Percentiles rank a stretch among this genome's conserved stretches.
Evolutionary conservation across 179 eudicot species (phyloP).

Genomic region (Sideroxylon spinosum): DNA sequence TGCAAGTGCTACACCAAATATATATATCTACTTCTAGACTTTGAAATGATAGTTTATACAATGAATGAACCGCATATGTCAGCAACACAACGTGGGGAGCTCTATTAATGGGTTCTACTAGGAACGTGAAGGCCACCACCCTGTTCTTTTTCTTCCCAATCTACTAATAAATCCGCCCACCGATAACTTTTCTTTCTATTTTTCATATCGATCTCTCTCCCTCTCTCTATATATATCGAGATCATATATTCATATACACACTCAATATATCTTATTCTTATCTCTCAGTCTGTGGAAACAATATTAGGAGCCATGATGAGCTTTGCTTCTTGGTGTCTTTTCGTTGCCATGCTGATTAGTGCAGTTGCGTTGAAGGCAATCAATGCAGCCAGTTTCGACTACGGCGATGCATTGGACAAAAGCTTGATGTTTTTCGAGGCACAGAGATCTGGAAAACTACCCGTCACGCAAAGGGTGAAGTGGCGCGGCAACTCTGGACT

Average conservation of each 20-base stretch:
- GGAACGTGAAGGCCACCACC: constrained; percentile 23
- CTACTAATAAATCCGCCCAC: no score
- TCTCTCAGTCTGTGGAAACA: background rate
- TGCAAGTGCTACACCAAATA: background rate
- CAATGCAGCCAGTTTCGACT: constrained; percentile 31
- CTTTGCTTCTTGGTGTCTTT: background rate
- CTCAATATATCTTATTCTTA: background rate
- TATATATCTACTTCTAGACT: background rate
- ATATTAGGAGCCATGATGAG: background rate
- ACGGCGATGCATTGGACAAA: constrained; percentile 52
- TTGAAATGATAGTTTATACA: no score
- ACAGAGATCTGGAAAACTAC: constrained; percentile 72
- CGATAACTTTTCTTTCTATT: no score
- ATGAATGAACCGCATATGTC: no score
- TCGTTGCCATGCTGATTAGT: background rate
- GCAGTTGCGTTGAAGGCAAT: constrained; percentile 3
- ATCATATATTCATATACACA: background rate
- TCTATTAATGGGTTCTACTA: constrained; percentile 7
- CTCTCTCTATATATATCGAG: background rate
- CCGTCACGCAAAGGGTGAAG: constrained; percentile 48
- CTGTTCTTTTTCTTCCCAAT: background rate
- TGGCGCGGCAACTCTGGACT: constrained; percentile 81
- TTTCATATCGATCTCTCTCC: background rate
- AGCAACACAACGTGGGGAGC: constrained; percentile 19
- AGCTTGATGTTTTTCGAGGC: constrained; percentile 73